Percentiles rank a stretch among this genome's conserved stretches.
These are phyloP conservation scores for Pyrrhoderma lamaoense DNA, from an alignment of 1,284 basidiomycete species.

Conservation along the genomic window DNA sequence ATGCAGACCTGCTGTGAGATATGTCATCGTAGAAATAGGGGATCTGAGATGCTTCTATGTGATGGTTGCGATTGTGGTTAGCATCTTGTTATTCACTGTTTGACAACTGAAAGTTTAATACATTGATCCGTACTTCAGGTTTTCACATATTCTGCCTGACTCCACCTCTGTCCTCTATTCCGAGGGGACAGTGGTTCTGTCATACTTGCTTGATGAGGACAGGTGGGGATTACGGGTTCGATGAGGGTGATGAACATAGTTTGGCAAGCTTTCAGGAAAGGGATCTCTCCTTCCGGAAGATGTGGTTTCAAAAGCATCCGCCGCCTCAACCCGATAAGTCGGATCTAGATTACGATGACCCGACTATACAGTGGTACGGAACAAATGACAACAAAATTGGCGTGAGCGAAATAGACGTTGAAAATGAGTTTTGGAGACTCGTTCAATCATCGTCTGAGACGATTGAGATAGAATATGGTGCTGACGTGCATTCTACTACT, in stretches of 20 bases:
- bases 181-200: conserved; percentile 95
- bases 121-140: conserved; percentile 38
- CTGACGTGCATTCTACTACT: conserved; percentile 95
- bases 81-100: conserved; percentile 24
- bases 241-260: conserved; percentile 95
- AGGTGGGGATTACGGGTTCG: conserved; percentile 98
- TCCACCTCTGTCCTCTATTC: conserved; percentile 79
- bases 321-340: conserved; percentile 33
- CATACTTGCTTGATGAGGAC: conserved; percentile 88
- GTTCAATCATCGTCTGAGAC: conserved; percentile 86
- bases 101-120: conserved; percentile 19
- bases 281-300: conserved; percentile 79
- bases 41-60: conserved; percentile 89
- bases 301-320: conserved; percentile 83
- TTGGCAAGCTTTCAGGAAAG: conserved; percentile 89
- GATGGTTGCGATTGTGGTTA: conserved; percentile 94
- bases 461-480: conserved; percentile 98
- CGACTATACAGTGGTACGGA: conserved; percentile 30
- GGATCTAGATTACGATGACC: conserved; percentile 31
- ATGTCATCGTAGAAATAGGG: conserved; percentile 82
- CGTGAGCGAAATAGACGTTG: conserved; percentile 85
- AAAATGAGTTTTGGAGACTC: conserved; percentile 95
- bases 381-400: conserved; percentile 56
- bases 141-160: conserved; percentile 97
- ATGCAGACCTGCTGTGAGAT: conserved; percentile 60